Evolutionary conservation across 306 rosid species (phyloP), one percentile per base, ranked within the genome.

Genomic region (Sechiopsis laciniata): DNA sequence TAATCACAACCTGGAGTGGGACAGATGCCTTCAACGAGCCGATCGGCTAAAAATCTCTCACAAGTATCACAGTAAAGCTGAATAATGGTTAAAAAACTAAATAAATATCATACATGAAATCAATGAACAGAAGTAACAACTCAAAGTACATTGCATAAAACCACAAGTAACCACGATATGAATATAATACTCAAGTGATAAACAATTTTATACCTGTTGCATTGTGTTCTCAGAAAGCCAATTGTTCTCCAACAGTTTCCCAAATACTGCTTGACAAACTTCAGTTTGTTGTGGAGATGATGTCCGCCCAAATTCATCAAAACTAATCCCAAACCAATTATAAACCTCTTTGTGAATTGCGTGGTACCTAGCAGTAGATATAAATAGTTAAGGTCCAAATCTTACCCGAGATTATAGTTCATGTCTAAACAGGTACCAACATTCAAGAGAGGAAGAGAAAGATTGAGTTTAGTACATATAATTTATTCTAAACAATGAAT

Each of bases 291-390:
- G 84, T 8, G 97, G 91, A 21, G 83, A 8, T 0, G 98, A 94
- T 4, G 98, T 94, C 16, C 98, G 89, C 46, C 98, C 98, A 83
- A 94, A 94, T 78, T 94, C 84, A 70, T 94, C 98, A 79, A 90
- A 94, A 77, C 91, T 89, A 37, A 94, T 94, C 58, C 86, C 75
- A 71, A 94, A 94, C 98, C 98, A 94, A 58, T 86, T 29, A 54
- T 94, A 94, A 37, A 94, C 97, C 57, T 90, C 85, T 77, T 74
- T 89, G 78, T 94, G 98, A 86, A 90, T 87, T 35, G 84, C 92
- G 81, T 90, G 73, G 52, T 94, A 94, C 78, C 98, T 90, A 81
- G 54, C 71, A 80, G 51, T 56, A 42, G 10, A 60, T 10, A 76
- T 40, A 61, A 13, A 55, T 7, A 46, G 16, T 16, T 7, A 59